phyloP scores from a whole-genome alignment of 2,329 filamentous ascomycete species.

The Ramularia endophylla region DNA sequence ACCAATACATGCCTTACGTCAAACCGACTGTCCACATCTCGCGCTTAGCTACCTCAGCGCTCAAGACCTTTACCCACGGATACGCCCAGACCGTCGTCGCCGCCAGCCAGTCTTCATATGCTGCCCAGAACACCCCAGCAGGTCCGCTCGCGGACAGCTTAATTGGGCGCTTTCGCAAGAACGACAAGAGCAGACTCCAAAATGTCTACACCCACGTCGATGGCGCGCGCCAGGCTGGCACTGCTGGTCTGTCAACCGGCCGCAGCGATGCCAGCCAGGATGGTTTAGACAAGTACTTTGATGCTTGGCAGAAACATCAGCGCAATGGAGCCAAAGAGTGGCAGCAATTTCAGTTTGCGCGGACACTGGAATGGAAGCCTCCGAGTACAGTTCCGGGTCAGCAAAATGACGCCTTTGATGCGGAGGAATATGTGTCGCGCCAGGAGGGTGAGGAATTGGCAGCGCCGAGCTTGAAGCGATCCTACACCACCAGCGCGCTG shows the following conservation, averaged over 20 bases:
- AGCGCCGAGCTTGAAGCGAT: conserved; percentile 38
- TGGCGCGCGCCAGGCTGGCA: conserved; percentile 30
- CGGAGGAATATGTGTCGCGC: conserved; percentile 35
- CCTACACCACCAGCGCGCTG: conserved; percentile 50
- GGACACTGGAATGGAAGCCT: conserved; percentile 82
- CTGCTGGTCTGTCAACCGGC: conserved; percentile 30
- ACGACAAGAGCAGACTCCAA: conserved; percentile 26
- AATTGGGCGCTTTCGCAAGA: conserved; percentile 43
- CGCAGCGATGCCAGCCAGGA: conserved; percentile 26
- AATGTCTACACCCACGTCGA: conserved; percentile 27
- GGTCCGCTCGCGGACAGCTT: conserved; percentile 48
- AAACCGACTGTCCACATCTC: conserved; percentile 76
- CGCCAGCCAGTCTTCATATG: conserved; percentile 79
- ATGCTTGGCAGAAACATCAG: conserved; percentile 78
- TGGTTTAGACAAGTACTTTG: conserved; percentile 83
- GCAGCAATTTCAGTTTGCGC: conserved; percentile 85
- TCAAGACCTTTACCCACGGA: conserved; percentile 92
- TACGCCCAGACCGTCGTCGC: conserved; percentile 98
- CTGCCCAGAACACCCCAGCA: conserved; percentile 55
- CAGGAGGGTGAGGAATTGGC: conserved; percentile 15
- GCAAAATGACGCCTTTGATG: conserved; percentile 30
- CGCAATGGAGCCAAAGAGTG: conserved; percentile 67
- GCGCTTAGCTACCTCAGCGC: conserved; percentile 64
- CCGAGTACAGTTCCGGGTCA: conserved; percentile 34
- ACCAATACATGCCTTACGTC: conserved; percentile 78